Conservation (phyloP, 805 yeast species). For the Candida krabiensis region DNA sequence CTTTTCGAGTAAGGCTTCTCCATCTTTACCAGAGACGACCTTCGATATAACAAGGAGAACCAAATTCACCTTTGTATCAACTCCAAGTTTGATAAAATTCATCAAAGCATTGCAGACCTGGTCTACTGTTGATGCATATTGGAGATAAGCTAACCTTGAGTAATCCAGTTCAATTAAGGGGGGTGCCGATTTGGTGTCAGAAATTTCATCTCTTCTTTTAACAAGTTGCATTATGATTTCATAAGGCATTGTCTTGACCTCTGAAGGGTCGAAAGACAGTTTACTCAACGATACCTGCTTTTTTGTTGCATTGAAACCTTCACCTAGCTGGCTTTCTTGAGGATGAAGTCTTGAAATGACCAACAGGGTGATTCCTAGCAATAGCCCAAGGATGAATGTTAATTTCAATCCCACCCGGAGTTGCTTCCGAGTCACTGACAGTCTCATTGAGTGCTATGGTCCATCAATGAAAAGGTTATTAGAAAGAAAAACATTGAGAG, state of each 20-base stretch:
- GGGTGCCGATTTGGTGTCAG: conserved; percentile 1
- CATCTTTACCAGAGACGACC: conserved; percentile 7
- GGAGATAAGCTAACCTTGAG: conserved; percentile 54
- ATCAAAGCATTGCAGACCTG: conserved; percentile 55
- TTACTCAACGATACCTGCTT: not conserved
- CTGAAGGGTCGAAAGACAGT: conserved; percentile 15
- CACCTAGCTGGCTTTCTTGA: too few relatives aligned
- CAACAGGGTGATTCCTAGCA: too few relatives aligned
- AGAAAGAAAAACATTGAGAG: too few relatives aligned
- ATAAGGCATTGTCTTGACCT: conserved; percentile 18
- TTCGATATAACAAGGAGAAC: conserved; percentile 41
- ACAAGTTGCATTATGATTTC: conserved; percentile 20
- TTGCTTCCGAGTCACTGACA: too few relatives aligned
- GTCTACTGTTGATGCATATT: conserved; percentile 54
- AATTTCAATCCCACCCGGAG: too few relatives aligned
- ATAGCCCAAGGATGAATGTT: too few relatives aligned
- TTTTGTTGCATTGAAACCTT: too few relatives aligned
- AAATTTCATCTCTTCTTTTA: conserved; percentile 2
- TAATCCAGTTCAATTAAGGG: conserved; percentile 30
- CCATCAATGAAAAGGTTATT: too few relatives aligned
- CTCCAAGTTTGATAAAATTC: conserved; percentile 42
- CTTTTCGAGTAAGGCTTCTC: conserved; percentile 4
- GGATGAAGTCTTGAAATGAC: too few relatives aligned
- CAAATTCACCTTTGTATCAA: conserved; percentile 41
- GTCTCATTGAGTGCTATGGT: too few relatives aligned